Evolutionary conservation across 345 rosid species (phyloP).

Genomic region (Rhodamnia rubescens): DNA sequence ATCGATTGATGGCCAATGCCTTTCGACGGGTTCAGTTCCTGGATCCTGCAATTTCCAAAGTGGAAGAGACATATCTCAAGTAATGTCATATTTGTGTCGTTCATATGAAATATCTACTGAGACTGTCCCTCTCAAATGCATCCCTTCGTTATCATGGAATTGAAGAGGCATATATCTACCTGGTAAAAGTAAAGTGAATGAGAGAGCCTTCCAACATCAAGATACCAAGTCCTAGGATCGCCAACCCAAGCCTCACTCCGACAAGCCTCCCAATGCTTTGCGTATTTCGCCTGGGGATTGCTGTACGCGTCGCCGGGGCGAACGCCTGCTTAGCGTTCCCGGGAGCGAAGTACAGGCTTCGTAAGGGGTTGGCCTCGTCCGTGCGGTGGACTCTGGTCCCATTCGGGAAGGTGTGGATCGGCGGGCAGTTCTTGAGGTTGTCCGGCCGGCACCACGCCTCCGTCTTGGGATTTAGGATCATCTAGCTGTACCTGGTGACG

Average conservation of each 20-base stretch:
- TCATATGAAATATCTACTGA: neutral
- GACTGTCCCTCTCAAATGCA: too few species aligned
- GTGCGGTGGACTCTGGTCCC: slow-evolving; percentile 36
- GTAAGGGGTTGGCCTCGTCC: slow-evolving; percentile 29
- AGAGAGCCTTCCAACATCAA: slow-evolving; percentile 58
- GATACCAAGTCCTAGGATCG: slow-evolving; percentile 52
- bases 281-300: slow-evolving; percentile 61
- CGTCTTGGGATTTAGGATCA: slow-evolving; percentile 47
- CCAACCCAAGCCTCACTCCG: slow-evolving; percentile 69
- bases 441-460: slow-evolving; percentile 34
- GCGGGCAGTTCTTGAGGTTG: slow-evolving; percentile 37
- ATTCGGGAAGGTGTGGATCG: slow-evolving; percentile 42
- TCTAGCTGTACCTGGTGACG: slow-evolving; percentile 60
- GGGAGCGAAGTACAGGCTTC: slow-evolving; percentile 54
- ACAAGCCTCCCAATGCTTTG: too few species aligned
- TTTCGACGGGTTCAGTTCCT: slow-evolving; percentile 38
- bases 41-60: slow-evolving; percentile 32
- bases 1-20: slow-evolving; percentile 58
- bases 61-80: neutral
- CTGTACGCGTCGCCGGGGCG: slow-evolving; percentile 48
- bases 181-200: slow-evolving; percentile 61
- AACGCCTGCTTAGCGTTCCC: slow-evolving; percentile 44
- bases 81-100: neutral
- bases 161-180: slow-evolving; percentile 10
- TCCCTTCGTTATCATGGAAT: neutral